Evolutionary conservation across 2,329 filamentous ascomycete species (phyloP).

Genomic region (Trichophyton rubrum): DNA sequence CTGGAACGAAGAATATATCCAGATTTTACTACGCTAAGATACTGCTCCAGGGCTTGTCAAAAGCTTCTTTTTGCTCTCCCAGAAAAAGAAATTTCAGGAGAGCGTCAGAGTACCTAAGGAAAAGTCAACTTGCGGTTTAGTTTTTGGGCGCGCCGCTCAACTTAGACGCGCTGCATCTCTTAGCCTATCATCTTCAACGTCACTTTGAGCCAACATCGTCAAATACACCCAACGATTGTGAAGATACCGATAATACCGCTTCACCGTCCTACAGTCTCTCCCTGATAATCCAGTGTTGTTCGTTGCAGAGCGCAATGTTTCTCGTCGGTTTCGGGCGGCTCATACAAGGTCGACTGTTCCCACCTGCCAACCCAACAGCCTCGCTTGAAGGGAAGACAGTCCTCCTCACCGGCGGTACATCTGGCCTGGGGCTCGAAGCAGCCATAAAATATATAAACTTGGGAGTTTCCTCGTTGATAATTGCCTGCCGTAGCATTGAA

Average conservation of each 20-base stretch:
- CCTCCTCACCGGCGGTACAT: constrained; percentile 40
- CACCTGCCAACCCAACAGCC: constrained; percentile 25
- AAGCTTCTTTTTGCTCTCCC: neutral
- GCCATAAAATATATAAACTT: constrained; percentile 37
- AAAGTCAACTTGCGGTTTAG: neutral
- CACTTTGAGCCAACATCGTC: neutral
- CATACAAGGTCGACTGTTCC: constrained; percentile 14
- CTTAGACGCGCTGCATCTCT: neutral
- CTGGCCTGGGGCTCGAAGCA: constrained; percentile 40
- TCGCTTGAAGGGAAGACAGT: constrained; percentile 37
- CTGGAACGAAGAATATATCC: no score
- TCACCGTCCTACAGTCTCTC: neutral
- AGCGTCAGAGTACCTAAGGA: neutral
- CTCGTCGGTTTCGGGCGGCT: constrained; percentile 8
- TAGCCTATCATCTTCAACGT: neutral
- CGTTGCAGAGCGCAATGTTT: neutral
- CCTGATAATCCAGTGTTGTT: neutral
- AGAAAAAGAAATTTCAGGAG: neutral
- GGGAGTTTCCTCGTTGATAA: constrained; percentile 33
- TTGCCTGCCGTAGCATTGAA: constrained; percentile 33
- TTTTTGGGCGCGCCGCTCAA: neutral
- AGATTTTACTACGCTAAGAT: no score
- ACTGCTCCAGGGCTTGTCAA: neutral
- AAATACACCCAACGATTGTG: neutral
- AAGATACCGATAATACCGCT: neutral